These are phyloP conservation scores for Penicillium coprophilum DNA, from an alignment of 495 filamentous ascomycete species.

Conservation along the genomic window DNA sequence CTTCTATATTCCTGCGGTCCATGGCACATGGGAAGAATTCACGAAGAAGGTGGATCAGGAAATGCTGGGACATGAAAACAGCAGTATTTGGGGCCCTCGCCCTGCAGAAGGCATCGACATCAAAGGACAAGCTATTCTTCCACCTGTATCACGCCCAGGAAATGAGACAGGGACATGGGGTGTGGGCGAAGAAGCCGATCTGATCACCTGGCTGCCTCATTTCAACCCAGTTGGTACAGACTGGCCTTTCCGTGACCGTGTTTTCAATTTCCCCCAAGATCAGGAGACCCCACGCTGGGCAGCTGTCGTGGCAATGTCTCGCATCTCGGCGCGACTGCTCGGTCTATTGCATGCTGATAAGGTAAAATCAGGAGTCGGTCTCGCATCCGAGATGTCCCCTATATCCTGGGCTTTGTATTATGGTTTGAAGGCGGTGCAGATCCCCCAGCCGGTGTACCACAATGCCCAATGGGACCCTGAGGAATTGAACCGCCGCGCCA, in stretches of 20 bases:
- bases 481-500: slow-evolving; percentile 60
- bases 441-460: slow-evolving; percentile 61
- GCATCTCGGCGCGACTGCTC: slow-evolving; percentile 59
- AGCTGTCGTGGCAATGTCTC: slow-evolving; percentile 61
- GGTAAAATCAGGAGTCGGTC: slow-evolving; percentile 49
- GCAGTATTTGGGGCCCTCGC: slow-evolving; percentile 58
- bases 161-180: slow-evolving; percentile 67
- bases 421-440: slow-evolving; percentile 55
- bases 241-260: slow-evolving; percentile 57
- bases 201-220: slow-evolving; percentile 66
- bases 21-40: slow-evolving; percentile 44
- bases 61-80: slow-evolving; percentile 12
- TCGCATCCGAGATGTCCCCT: slow-evolving; percentile 68
- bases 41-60: slow-evolving; percentile 8
- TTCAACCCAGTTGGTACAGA: slow-evolving; percentile 60
- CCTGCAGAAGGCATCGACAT: slow-evolving; percentile 37
- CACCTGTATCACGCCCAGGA: slow-evolving; percentile 48
- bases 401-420: slow-evolving; percentile 63
- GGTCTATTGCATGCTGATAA: slow-evolving; percentile 57
- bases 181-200: slow-evolving; percentile 70
- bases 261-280: slow-evolving; percentile 49
- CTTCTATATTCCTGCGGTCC: slow-evolving; percentile 62
- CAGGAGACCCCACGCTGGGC: slow-evolving; percentile 58
- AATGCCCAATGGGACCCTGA: slow-evolving; percentile 57
- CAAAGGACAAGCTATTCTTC: slow-evolving; percentile 49